Evolutionary conservation across 1,284 basidiomycete species (phyloP).

Genomic region (Puccinia horiana): DNA sequence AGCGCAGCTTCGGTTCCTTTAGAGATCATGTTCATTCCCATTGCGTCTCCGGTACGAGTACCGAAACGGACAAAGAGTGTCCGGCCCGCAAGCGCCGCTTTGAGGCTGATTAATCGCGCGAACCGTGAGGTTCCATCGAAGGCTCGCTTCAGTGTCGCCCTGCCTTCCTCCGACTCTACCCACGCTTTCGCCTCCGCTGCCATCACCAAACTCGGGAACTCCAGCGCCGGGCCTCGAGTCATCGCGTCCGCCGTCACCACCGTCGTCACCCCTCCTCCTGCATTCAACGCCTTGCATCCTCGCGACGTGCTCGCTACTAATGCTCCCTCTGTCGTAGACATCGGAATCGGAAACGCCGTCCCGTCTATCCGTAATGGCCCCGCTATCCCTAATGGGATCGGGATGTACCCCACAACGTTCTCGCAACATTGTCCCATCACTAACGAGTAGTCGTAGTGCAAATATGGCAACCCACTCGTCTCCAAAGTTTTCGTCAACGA

Average conservation of each 20-base stretch:
- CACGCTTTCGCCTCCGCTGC: constrained; percentile 84
- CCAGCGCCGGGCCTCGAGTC: constrained; percentile 96
- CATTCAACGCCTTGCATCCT: constrained; percentile 96
- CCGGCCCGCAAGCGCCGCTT: constrained; percentile 82
- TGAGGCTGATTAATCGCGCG: constrained; percentile 76
- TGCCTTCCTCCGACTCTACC: constrained; percentile 84
- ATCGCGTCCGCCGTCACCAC: constrained; percentile 91
- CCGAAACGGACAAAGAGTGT: constrained; percentile 95
- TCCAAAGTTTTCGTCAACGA: constrained; percentile 84
- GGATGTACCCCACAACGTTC: constrained; percentile 97
- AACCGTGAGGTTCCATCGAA: constrained; percentile 95
- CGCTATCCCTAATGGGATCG: constrained; percentile 91
- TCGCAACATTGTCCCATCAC: constrained; percentile 98
- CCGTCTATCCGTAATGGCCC: constrained; percentile 93
- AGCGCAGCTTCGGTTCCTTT: constrained; percentile 95
- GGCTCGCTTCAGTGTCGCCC: constrained; percentile 72
- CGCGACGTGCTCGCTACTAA: constrained; percentile 95
- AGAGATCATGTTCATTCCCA: constrained; percentile 97
- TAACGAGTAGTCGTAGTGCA: constrained; percentile 86
- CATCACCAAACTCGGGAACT: constrained; percentile 79
- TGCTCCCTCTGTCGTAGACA: constrained; percentile 99
- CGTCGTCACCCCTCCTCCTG: constrained; percentile 90
- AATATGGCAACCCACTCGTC: constrained; percentile 76
- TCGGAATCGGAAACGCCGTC: constrained; percentile 82
- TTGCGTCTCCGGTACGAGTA: constrained; percentile 93